A percentile compares a stretch with the other conserved stretches of the same genome.
phyloP scores from a whole-genome alignment of 345 rosid genomes.

The Eucalyptus regnans region DNA sequence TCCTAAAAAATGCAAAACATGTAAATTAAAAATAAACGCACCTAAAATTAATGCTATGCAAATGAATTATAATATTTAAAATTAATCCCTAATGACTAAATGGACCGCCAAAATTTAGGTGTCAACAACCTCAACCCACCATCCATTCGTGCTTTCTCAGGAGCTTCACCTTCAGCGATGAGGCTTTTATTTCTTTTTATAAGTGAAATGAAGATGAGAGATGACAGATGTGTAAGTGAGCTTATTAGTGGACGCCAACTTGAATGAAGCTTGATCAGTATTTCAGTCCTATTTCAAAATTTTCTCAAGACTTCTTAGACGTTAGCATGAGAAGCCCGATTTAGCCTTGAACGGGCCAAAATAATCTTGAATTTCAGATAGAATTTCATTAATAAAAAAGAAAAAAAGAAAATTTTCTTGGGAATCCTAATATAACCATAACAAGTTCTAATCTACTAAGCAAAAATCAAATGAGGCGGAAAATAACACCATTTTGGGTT shows the following conservation, averaged over 20 bases:
- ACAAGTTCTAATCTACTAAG: not conserved
- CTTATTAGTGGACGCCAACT: not conserved
- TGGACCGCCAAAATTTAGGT: too few relatives aligned
- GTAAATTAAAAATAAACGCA: too few relatives aligned
- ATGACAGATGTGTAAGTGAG: not conserved
- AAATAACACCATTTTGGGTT: not conserved
- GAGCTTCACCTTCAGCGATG: not conserved
- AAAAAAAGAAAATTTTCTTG: not conserved
- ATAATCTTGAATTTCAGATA: not conserved
- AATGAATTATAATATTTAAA: too few relatives aligned
- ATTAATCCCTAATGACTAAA: too few relatives aligned
- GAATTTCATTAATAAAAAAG: not conserved
- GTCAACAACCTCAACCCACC: not conserved
- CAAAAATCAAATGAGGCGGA: not conserved
- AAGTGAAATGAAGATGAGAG: not conserved
- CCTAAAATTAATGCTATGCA: too few relatives aligned
- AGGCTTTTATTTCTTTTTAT: not conserved
- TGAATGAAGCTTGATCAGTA: not conserved
- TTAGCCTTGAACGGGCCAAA: not conserved
- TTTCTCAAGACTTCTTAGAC: not conserved
- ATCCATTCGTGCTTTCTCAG: not conserved
- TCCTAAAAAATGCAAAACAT: too few relatives aligned
- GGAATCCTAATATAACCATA: not conserved
- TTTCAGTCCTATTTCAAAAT: not conserved
- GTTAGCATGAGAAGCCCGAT: not conserved